These are phyloP conservation scores for Neurospora sp. DNA, from an alignment of 495 filamentous ascomycete species.

Conservation along the genomic window DNA sequence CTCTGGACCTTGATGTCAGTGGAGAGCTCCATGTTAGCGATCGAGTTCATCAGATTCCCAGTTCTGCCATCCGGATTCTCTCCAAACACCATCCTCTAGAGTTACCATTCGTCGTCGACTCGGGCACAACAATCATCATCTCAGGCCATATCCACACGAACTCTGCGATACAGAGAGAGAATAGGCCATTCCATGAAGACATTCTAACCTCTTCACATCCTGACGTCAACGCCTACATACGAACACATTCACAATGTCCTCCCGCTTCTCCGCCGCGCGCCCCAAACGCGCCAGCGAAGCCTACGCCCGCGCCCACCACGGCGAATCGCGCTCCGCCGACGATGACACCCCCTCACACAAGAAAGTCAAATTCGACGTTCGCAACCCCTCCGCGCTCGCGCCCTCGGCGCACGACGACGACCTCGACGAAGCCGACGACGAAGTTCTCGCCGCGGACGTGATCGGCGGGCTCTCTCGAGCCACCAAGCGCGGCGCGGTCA, in stretches of 20 bases:
- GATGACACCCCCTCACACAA: conserved; percentile 41
- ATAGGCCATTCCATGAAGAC: neutral
- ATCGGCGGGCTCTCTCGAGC: conserved; percentile 72
- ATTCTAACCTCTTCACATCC: neutral
- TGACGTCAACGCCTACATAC: neutral
- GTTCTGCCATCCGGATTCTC: neutral
- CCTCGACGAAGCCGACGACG: conserved; percentile 55
- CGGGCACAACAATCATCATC: neutral
- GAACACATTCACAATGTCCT: conserved; percentile 42
- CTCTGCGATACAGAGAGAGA: neutral
- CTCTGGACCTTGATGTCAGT: neutral
- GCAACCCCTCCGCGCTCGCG: conserved; percentile 85
- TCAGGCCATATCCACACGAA: neutral
- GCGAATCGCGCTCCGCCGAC: conserved; percentile 38
- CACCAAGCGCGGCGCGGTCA: conserved; percentile 82
- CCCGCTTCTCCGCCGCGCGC: conserved; percentile 52
- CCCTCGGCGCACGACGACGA: conserved; percentile 60
- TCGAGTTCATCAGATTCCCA: neutral
- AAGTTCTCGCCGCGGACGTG: conserved; percentile 80
- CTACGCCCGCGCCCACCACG: conserved; percentile 62
- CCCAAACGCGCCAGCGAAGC: conserved; percentile 77
- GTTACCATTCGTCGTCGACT: neutral
- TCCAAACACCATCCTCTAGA: neutral
- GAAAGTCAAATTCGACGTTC: conserved; percentile 87
- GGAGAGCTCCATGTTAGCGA: neutral